Base-by-base conservation (phyloP, 2,329 filamentous ascomycete genomes). In the Colletotrichum tanaceti region DNA sequence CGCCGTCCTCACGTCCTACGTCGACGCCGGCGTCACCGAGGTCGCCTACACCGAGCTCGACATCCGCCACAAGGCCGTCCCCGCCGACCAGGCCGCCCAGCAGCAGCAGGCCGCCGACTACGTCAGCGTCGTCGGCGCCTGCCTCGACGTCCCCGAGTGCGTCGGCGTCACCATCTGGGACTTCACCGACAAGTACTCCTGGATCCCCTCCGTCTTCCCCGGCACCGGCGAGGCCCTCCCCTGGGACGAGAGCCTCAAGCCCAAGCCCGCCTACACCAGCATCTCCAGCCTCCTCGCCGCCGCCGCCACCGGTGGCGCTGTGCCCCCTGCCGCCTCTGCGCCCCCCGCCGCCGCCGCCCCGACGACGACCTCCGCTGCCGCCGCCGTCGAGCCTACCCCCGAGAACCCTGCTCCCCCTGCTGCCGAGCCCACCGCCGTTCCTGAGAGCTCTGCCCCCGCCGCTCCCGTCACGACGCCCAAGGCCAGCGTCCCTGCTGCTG, bases 1-100 rank as follows among this genome's bases (percentile, higher is more conserved):
- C 38, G 80, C 73, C 16, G 86, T 87, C 22, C 80, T 91, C 69
- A 79, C 84, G 72, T 79, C 80, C 1, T 82, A 90, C 24, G 87
- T 86, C 44, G 77, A 75, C 13, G 79, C 84, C 3, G 80, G 78
- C 1, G 73, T 85, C 2, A 77, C 77, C 47, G 84, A 86, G 44
- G 80, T 84, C 3, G 83, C 82, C 7, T 75, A 85, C 47, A 85
- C 84, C 11, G 84, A 86, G 74, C 75, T 86, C 18, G 84, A 86
- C 71, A 70, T 89, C 65, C 79, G 86, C 47, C 81, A 83, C 58
- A 73, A 73, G n/a, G 73, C 72, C 14, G 75, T 86, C 38, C 84
- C 86, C 0, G 75, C 81, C 5, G 80, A 76, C 7, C 73, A 75
- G 4, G 73, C 77, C 4, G 78, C 78, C 58, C 74, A 81, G 35